Evolutionary conservation across 805 yeast species (phyloP).

Genomic region (Clavispora fructus): DNA sequence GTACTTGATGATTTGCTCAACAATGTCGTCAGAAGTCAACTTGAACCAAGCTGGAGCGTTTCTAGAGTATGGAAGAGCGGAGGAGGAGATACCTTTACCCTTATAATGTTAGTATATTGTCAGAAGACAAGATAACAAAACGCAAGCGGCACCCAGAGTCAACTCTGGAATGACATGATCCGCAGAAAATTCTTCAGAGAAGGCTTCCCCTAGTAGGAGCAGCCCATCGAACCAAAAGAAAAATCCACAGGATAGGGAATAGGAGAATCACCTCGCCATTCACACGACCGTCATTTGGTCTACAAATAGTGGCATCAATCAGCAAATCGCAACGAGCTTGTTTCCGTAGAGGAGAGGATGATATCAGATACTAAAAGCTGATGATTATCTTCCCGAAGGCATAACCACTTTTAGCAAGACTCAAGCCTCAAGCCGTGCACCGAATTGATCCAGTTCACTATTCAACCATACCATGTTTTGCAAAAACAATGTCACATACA

Average conservation of each 20-base stretch:
- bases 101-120: constrained; percentile 22
- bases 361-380: constrained; percentile 9
- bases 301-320: constrained; percentile 48
- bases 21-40: constrained; percentile 88
- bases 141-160: not conserved
- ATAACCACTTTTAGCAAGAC: constrained; percentile 26
- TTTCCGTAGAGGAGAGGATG: constrained; percentile 2
- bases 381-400: not conserved
- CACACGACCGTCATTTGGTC: constrained; percentile 6
- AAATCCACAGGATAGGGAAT: not conserved
- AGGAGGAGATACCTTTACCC: constrained; percentile 99
- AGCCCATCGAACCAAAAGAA: not conserved
- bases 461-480: constrained; percentile 17
- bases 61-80: constrained; percentile 99
- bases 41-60: constrained; percentile 99
- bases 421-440: constrained; percentile 20
- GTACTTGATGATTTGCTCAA: constrained; percentile 97
- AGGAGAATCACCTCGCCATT: constrained; percentile 7
- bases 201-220: not conserved
- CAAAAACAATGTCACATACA: constrained; percentile 53
- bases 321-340: constrained; percentile 23
- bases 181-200: not conserved
- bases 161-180: not conserved
- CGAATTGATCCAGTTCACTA: constrained; percentile 20
- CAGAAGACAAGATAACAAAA: not conserved